These are phyloP conservation scores for Takashimella tepidaria DNA, from an alignment of 1,284 basidiomycete genomes.

Conservation along the genomic window DNA sequence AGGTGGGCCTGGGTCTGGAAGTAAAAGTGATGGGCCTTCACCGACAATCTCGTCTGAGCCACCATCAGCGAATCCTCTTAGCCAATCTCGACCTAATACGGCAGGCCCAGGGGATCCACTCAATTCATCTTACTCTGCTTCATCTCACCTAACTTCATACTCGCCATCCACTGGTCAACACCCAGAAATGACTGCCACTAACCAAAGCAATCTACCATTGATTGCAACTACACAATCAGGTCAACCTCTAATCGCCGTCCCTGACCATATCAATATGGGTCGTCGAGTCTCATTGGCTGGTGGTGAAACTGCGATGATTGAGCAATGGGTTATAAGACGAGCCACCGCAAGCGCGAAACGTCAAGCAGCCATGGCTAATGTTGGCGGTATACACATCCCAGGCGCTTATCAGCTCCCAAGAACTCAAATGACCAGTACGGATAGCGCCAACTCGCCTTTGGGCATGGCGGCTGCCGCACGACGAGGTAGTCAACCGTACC, in stretches of 20 bases:
- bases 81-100: background rate
- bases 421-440: conserved; percentile 6
- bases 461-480: conserved; percentile 35
- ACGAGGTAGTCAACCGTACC: conserved; percentile 39
- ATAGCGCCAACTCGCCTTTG: conserved; percentile 19
- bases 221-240: background rate
- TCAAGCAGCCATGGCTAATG: conserved; percentile 2
- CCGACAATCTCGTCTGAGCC: background rate
- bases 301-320: conserved; percentile 34
- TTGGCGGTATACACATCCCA: background rate
- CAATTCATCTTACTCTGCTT: background rate
- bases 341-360: conserved; percentile 12
- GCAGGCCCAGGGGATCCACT: background rate
- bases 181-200: background rate
- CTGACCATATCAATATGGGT: conserved; percentile 24
- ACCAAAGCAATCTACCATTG: background rate
- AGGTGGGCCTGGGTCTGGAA: background rate
- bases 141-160: background rate
- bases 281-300: conserved; percentile 34
- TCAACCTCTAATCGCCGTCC: conserved; percentile 12
- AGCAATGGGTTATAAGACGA: conserved; percentile 29
- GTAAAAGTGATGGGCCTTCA: background rate
- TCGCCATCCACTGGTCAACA: background rate
- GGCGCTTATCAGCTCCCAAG: background rate
- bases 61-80: background rate